Conservation (phyloP, 2,329 filamentous ascomycete genomes). For the Colletotrichum plurivorum region DNA sequence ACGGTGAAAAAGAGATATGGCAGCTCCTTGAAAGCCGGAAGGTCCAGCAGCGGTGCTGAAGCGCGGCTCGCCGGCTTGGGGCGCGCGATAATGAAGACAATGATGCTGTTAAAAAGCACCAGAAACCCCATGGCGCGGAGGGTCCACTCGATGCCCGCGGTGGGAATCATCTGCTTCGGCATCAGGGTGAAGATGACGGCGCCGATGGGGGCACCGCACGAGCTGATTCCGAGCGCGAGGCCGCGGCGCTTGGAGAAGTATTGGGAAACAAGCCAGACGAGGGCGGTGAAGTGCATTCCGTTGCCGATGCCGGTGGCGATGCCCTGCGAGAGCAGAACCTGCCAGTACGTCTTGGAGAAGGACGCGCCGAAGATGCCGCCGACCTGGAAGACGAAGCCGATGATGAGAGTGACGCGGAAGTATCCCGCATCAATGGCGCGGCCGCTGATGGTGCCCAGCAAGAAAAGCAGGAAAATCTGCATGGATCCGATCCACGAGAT, state of each 20-base stretch:
- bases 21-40: slow-evolving; percentile 35
- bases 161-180: slow-evolving; percentile 65
- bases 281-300: slow-evolving; percentile 69
- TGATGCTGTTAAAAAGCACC: slow-evolving; percentile 72
- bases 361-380: slow-evolving; percentile 62
- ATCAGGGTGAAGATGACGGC: slow-evolving; percentile 67
- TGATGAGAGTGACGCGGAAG: slow-evolving; percentile 55
- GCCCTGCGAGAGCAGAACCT: slow-evolving; percentile 65
- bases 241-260: slow-evolving; percentile 69
- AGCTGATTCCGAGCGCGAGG: slow-evolving; percentile 71
- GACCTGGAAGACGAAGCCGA: slow-evolving; percentile 55
- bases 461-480: slow-evolving; percentile 59
- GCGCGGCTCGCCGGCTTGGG: slow-evolving; percentile 17
- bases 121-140: slow-evolving; percentile 75
- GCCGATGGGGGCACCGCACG: slow-evolving; percentile 68
- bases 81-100: slow-evolving; percentile 24
- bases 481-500: slow-evolving; percentile 64
- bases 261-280: slow-evolving; percentile 70
- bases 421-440: slow-evolving; percentile 60
- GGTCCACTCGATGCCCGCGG: slow-evolving; percentile 70
- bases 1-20: slow-evolving; percentile 34
- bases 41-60: slow-evolving; percentile 29
- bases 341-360: slow-evolving; percentile 60
- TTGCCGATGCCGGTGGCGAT: slow-evolving; percentile 66
- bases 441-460: slow-evolving; percentile 59